These are phyloP conservation scores for Picochlorum costavermella DNA, from an alignment of 139 green algal species.

Conservation along the genomic window DNA sequence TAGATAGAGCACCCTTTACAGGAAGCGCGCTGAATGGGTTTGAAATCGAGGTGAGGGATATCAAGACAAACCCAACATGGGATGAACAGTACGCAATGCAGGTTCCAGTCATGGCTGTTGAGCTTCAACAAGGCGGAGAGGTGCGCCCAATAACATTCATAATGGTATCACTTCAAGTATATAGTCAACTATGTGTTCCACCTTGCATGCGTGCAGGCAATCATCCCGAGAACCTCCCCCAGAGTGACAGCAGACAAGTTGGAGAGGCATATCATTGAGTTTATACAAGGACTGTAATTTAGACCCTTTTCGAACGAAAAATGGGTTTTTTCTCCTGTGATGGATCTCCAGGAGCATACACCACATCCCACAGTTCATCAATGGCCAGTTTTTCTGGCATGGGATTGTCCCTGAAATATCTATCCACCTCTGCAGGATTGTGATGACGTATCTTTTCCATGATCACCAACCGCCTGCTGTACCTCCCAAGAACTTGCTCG, in stretches of 20 bases:
- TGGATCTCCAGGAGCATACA: conserved; percentile 4
- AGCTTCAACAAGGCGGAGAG: conserved; percentile 4
- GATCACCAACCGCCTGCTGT: conserved; percentile 77
- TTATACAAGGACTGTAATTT: neutral
- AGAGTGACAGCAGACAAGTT: conserved; percentile 28
- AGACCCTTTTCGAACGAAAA: conserved; percentile 4
- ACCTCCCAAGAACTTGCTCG: conserved; percentile 77
- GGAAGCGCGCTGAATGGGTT: conserved; percentile 21
- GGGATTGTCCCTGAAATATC: conserved; percentile 7
- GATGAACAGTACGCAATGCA: conserved; percentile 18
- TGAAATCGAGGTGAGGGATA: conserved; percentile 39
- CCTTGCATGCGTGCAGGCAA: neutral
- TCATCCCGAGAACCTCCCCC: conserved; percentile 15
- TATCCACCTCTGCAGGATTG: conserved; percentile 8
- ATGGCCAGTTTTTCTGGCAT: neutral
- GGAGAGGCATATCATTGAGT: conserved; percentile 28
- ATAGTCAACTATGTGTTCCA: neutral
- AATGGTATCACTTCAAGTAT: neutral
- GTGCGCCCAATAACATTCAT: conserved; percentile 5
- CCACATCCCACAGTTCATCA: conserved; percentile 3
- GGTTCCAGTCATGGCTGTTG: conserved; percentile 40
- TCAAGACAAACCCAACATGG: conserved; percentile 31
- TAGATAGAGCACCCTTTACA: conserved; percentile 45
- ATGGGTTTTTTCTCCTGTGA: neutral
- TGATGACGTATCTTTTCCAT: conserved; percentile 63